Percentiles rank a stretch among this genome's conserved stretches.
These are phyloP conservation scores for Salix purpurea DNA, from an alignment of 345 rosid species.

Conservation along the genomic window DNA sequence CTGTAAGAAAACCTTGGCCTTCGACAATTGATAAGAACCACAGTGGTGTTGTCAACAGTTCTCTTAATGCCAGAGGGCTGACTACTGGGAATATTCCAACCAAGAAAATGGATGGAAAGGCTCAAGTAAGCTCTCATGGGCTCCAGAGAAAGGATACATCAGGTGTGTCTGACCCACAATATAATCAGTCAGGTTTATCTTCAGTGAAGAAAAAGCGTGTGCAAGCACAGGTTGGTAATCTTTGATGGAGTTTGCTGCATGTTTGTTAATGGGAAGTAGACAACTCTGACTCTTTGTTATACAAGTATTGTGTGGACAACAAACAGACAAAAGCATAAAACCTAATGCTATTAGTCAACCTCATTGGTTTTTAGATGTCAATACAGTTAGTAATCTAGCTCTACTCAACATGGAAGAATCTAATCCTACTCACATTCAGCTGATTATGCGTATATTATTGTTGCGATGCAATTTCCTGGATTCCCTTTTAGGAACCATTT, in stretches of 20 bases:
- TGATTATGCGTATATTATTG: background rate
- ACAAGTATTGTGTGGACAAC: background rate
- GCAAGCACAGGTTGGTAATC: constrained; percentile 72
- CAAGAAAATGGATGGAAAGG: constrained; percentile 66
- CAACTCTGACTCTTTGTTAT: background rate
- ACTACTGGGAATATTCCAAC: constrained; percentile 46
- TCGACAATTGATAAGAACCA: constrained; percentile 49
- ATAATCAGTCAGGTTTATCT: constrained; percentile 64
- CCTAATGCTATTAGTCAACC: background rate
- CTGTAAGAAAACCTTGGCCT: constrained; percentile 58
- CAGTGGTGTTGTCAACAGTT: constrained; percentile 47
- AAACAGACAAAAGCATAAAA: background rate
- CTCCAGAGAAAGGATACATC: constrained; percentile 62
- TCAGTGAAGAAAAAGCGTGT: constrained; percentile 84
- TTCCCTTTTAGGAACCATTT: background rate
- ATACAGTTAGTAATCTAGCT: background rate
- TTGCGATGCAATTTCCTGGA: background rate
- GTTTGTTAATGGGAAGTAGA: background rate
- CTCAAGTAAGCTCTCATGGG: constrained; percentile 64
- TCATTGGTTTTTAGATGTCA: background rate
- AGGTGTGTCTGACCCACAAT: constrained; percentile 69
- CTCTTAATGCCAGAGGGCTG: constrained; percentile 51
- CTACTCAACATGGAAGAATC: background rate
- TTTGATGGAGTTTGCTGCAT: background rate
- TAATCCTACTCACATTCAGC: background rate